phyloP scores from a whole-genome alignment of 2,329 filamentous ascomycete species.

The Cytospora leucostoma region DNA sequence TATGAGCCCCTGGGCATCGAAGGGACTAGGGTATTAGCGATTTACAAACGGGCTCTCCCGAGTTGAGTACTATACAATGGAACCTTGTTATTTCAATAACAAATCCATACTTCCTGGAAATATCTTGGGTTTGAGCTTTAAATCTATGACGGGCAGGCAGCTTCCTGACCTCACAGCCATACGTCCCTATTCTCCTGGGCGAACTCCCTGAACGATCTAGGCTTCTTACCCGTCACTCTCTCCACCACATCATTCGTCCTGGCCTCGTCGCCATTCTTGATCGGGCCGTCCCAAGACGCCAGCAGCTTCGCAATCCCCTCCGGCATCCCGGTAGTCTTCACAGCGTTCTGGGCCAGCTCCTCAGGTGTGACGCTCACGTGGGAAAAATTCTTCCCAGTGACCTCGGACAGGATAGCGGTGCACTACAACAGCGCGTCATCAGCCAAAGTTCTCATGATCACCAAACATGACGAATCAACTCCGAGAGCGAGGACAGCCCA shows the following conservation, averaged over 20 bases:
- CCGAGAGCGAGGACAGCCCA: not conserved
- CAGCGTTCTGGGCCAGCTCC: slow-evolving; percentile 33
- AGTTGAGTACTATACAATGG: too few species aligned
- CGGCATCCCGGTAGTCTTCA: slow-evolving; percentile 34
- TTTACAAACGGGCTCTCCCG: too few species aligned
- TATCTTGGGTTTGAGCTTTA: not conserved
- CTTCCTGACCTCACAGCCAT: slow-evolving; percentile 28
- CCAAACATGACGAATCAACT: too few species aligned
- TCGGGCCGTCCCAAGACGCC: slow-evolving; percentile 37
- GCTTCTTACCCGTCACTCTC: slow-evolving; percentile 38
- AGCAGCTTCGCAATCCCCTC: slow-evolving; percentile 38
- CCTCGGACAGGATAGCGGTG: slow-evolving; percentile 37
- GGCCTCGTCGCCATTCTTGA: slow-evolving; percentile 41
- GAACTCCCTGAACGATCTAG: slow-evolving; percentile 37
- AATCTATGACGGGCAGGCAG: too few species aligned
- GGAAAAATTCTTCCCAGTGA: slow-evolving; percentile 38
- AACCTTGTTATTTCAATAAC: too few species aligned
- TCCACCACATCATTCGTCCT: slow-evolving; percentile 39
- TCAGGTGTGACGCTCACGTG: slow-evolving; percentile 38
- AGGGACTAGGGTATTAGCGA: too few species aligned
- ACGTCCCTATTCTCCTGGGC: slow-evolving; percentile 31
- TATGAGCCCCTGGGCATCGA: too few species aligned
- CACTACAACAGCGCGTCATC: slow-evolving; percentile 32
- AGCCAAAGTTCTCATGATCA: not conserved
- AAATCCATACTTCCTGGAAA: too few species aligned